Evolutionary conservation across 768 basidiomycete species (phyloP), one percentile per base, ranked within the genome.

Genomic region (Kwoniella mangroviensis): DNA sequence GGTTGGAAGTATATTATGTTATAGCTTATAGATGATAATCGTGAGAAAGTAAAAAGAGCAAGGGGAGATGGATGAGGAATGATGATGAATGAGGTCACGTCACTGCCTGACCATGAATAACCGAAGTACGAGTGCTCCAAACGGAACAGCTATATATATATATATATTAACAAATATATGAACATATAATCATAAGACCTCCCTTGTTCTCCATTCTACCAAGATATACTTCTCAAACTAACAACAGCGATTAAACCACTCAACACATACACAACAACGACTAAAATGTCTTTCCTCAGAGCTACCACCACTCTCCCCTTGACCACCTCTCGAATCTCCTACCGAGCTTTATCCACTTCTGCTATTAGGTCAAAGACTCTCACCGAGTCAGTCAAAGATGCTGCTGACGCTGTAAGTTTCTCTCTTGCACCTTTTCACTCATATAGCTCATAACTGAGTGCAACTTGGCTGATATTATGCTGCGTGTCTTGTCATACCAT

Each of bases 401-500:
- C 77, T 55, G 77, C 77, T 7, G 75, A 78, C 59, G 65, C 77
- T 56, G 77, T 78, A 68, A 73, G 77, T 75, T 9, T 17, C 42
- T 51, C 15, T 42, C 49, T 42, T 26, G 34, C 22, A 26, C 57
- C 42, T 40, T 17, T 22, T 17, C 34, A 19, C n/a, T n/a, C n/a
- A n/a, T n/a, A n/a, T n/a, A n/a, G n/a, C n/a, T 43, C 42, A 43
- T 43, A 43, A 6, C 6, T 60, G 19, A 34, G 19, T 40, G 24
- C 15, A n/a, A 22, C 3, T 21, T 62, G n/a, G 45, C 43, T n/a
- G 40, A 15, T 9, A 3, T 43, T 4, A 13, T 63, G 28, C 24
- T n/a, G n/a, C n/a, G n/a, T n/a, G n/a, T 17, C 4, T 40, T 58
- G 41, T 45, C 4, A 11, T 22, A 34, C 34, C 22, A n/a, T 41